Percentiles rank a stretch among this genome's conserved stretches.
Conservation (phyloP, 768 basidiomycete genomes). For the Trametopsis cervina region DNA sequence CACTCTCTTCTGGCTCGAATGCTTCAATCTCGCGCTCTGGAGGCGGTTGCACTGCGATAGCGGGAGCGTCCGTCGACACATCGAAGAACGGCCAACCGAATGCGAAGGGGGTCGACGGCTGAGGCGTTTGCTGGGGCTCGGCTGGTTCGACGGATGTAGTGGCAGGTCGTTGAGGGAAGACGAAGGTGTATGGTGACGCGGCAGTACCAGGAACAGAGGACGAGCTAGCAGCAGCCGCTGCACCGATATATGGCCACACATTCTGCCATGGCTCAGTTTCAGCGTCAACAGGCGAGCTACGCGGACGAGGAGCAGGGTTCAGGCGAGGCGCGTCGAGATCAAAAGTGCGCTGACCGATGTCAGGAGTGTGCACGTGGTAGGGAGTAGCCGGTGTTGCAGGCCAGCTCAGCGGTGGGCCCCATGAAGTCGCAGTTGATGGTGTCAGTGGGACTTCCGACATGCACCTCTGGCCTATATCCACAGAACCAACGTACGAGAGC, state of each 20-base stretch:
- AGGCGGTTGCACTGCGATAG: not conserved
- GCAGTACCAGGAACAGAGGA: not conserved
- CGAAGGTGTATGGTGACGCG: constrained; percentile 4
- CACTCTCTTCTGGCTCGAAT: constrained; percentile 61
- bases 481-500: constrained; percentile 1
- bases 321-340: constrained; percentile 32
- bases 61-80: not conserved
- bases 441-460: constrained; percentile 33
- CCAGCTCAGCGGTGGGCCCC: constrained; percentile 41
- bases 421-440: constrained; percentile 39
- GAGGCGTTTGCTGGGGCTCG: not conserved
- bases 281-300: not conserved
- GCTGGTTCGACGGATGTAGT: not conserved
- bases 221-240: not conserved
- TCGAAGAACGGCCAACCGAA: constrained; percentile 11
- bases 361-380: constrained; percentile 33
- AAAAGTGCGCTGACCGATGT: constrained; percentile 39
- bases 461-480: constrained; percentile 33
- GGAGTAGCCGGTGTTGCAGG: constrained; percentile 32
- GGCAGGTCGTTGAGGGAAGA: constrained; percentile 7
- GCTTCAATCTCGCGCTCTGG: not conserved
- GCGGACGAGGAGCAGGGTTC: constrained; percentile 12
- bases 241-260: constrained; percentile 18
- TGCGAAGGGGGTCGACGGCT: not conserved
- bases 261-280: constrained; percentile 14